Evolutionary conservation across 2,329 filamentous ascomycete species (phyloP), one percentile per base, ranked within the genome.

Genomic region (Penicillium janthinellum): DNA sequence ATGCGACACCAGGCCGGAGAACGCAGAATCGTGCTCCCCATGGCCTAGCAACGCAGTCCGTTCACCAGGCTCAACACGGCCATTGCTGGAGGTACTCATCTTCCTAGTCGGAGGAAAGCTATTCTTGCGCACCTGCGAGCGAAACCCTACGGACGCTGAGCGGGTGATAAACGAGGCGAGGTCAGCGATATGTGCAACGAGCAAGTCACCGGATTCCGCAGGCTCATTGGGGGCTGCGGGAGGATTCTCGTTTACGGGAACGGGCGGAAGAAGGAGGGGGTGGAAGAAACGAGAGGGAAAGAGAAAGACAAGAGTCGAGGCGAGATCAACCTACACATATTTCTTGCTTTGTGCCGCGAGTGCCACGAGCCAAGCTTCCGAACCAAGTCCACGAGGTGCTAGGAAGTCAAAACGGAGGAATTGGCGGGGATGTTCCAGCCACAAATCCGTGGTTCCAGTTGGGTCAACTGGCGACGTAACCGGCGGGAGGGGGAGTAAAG

Each of bases 61-160:
- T 66, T 79, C 77, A 58, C 65, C 67, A 14, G 73, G 64, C 54
- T 73, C 66, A 0, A 66, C 51, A 14, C 66, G 68, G 58, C 73
- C 73, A 65, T 76, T 77, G 58, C 60, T 59, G 37, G 69, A 68
- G 47, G 69, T 66, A 49, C 56, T 71, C 74, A 76, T 76, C 56
- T 39, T 75, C 59, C 61, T 65, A 34, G 56, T 56, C 17, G 67
- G 62, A 5, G 71, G 70, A 65, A 68, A 74, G 54, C 65, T 71
- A 51, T 74, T 57, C 34, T 64, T 71, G 59, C 73, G 69, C 56
- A 75, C 70, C 22, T 62, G 59, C 6, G 71, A 65, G 52, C 69
- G 70, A 55, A 74, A 70, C 44, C 63, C 65, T 56, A 61, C 67
- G 48, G 67, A 62, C 55, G 72, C 70, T 74, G 59, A 11, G 34